Evolutionary conservation across 2,329 filamentous ascomycete species (phyloP).

Genomic region (Calonectria crousiana): DNA sequence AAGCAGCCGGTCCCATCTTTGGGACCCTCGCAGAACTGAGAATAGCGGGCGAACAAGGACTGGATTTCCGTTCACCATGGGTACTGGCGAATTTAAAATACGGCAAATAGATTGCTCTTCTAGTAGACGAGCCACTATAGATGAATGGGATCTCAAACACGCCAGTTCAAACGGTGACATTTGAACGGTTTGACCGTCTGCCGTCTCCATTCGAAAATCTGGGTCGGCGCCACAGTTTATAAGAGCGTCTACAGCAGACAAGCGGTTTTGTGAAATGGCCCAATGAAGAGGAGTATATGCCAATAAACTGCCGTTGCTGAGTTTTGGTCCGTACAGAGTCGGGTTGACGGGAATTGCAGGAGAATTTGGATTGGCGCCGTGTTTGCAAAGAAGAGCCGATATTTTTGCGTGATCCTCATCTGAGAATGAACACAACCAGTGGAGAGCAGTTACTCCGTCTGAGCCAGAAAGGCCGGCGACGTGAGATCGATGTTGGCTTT

Average conservation of each 20-base stretch:
- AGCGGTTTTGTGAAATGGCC: background rate
- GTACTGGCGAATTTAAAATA: background rate
- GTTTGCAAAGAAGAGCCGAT: background rate
- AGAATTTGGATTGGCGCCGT: background rate
- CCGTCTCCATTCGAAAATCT: background rate
- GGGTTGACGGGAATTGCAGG: background rate
- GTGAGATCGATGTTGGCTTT: background rate
- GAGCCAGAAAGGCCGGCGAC: background rate
- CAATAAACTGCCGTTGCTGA: background rate
- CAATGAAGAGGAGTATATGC: background rate
- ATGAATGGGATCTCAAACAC: background rate
- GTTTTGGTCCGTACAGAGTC: background rate
- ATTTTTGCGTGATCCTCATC: background rate
- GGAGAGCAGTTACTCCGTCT: background rate
- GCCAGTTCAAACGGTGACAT: background rate
- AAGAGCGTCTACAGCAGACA: background rate
- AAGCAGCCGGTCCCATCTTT: background rate
- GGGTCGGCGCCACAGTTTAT: background rate
- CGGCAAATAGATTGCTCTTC: background rate
- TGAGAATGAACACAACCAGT: background rate
- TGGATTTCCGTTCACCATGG: background rate
- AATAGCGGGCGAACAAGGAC: background rate
- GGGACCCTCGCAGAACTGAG: background rate
- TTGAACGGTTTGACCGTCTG: background rate
- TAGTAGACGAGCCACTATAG: background rate